Base-by-base conservation (phyloP, 1,284 basidiomycete species). In the Naganishia sp. region DNA sequence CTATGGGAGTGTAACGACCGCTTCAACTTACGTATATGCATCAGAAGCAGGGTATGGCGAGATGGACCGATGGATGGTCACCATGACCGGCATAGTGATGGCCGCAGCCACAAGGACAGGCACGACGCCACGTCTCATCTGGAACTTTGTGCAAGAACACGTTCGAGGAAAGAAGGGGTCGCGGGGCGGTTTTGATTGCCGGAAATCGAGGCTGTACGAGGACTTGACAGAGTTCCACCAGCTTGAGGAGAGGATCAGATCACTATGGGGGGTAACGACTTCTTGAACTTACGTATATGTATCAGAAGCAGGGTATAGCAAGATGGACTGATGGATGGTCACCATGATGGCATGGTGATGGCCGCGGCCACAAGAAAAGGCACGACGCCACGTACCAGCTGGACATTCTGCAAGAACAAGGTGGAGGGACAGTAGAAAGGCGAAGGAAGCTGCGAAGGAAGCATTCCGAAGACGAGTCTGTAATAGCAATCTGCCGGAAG, bases 81-180 rank as follows among this genome's bases (percentile, higher is more conserved):
- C 11, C 48, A 49, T 49, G 21, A 49, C 11, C 21, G 48, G 48
- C 48, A 21, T 23, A 2, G 48, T 49, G 48, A 49, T 25, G 48
- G 48, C 48, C 21, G 25, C 21, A 3, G 48, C 48, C 48, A 49
- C 11, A 21, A 49, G 25, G 13, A 49, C 25, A 25, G 48, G 21
- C 25, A 21, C 25, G n/a, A 49, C 21, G 11, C n/a, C 48, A 21
- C 48, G 48, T 49, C 48, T 5, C 48, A 49, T 49, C 48, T n/a
- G 21, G 25, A 11, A 23, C 23, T 23, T 5, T 45, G n/a, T 25
- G 28, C 23, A 57, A 18, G 43, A 18, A 7, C 7, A 56, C 21
- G n/a, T 45, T 28, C 42, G 21, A 28, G 55, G 43, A 36, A 25
- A 18, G 3, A 16, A 61, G 16, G 57, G 39, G 16, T 61, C 57